Evolutionary conservation across 2,329 filamentous ascomycete genomes (phyloP).

Genomic region (Pyrenophora teres): DNA sequence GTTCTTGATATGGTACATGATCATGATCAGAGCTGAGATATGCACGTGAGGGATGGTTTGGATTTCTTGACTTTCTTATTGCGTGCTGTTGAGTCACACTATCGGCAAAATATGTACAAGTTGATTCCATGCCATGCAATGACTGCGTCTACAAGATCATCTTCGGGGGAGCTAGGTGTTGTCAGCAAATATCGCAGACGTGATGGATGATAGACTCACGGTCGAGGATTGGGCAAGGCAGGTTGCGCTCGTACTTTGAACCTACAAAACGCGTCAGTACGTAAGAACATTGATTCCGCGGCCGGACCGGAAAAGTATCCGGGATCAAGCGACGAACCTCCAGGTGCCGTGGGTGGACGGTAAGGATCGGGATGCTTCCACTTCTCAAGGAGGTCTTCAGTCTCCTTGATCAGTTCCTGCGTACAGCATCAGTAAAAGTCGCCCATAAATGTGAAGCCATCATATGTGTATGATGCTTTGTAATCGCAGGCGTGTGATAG

Average conservation of each 20-base stretch:
- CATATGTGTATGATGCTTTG: conserved; percentile 1
- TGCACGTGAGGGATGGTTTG: too few species aligned
- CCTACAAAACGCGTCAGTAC: conserved; percentile 58
- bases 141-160: conserved; percentile 38
- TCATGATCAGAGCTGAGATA: too few species aligned
- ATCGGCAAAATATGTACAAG: conserved; percentile 17
- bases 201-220: conserved; percentile 62
- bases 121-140: conserved; percentile 10
- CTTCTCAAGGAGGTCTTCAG: conserved; percentile 82
- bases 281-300: conserved; percentile 15
- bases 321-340: conserved; percentile 64
- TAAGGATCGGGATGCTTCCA: conserved; percentile 99
- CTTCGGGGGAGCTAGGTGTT: conserved; percentile 40
- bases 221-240: conserved; percentile 77
- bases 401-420: conserved; percentile 82
- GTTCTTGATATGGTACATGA: too few species aligned
- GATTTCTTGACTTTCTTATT: conserved; percentile 8
- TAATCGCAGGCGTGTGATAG: background rate
- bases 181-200: conserved; percentile 20
- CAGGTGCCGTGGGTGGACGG: conserved; percentile 83
- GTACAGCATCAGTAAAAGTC: conserved; percentile 24
- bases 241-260: conserved; percentile 94
- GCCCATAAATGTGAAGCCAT: background rate
- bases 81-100: conserved; percentile 7
- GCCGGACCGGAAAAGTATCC: conserved; percentile 30